Percentiles rank a stretch among this genome's conserved stretches.
Evolutionary conservation across 148 eudicot genomes (phyloP).

Genomic region (Oxyria digyna): DNA sequence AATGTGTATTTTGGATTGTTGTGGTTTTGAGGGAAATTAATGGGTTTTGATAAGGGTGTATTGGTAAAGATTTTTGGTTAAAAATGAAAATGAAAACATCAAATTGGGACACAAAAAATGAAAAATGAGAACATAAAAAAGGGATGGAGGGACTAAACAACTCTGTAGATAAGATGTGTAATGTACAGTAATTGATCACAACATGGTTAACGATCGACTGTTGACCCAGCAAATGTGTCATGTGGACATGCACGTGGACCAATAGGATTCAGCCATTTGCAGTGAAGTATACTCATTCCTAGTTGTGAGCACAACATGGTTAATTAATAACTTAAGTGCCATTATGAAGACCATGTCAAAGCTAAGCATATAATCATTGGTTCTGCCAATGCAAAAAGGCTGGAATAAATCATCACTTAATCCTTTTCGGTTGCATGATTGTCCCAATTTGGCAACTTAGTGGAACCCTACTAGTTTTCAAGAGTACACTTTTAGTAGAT

Average conservation of each 20-base stretch:
- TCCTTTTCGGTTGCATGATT: neutral
- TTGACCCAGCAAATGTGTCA: constrained; percentile 5
- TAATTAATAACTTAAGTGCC: neutral
- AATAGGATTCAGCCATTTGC: constrained; percentile 4
- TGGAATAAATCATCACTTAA: neutral
- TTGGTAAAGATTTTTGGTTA: no score
- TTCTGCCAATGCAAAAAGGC: constrained; percentile 2
- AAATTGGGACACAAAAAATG: no score
- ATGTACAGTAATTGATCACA: neutral
- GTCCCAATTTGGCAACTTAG: constrained; percentile 7
- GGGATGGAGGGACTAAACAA: no score
- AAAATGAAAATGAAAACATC: no score
- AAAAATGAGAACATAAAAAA: no score
- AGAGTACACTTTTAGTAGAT: neutral
- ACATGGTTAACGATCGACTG: neutral
- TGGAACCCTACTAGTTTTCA: constrained; percentile 4
- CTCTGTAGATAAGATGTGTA: neutral
- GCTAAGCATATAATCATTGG: constrained; percentile 1
- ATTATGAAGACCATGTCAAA: constrained; percentile 5
- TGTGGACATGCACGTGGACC: constrained; percentile 7
- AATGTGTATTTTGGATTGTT: no score
- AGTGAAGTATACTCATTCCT: neutral
- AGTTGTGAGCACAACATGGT: constrained; percentile 7
- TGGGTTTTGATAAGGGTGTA: no score
- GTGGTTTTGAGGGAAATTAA: no score